Percentiles rank a stretch among this genome's conserved stretches.
These are phyloP conservation scores for Themeda triandra DNA, from an alignment of 176 grass and related monocot genomes.

Conservation along the genomic window DNA sequence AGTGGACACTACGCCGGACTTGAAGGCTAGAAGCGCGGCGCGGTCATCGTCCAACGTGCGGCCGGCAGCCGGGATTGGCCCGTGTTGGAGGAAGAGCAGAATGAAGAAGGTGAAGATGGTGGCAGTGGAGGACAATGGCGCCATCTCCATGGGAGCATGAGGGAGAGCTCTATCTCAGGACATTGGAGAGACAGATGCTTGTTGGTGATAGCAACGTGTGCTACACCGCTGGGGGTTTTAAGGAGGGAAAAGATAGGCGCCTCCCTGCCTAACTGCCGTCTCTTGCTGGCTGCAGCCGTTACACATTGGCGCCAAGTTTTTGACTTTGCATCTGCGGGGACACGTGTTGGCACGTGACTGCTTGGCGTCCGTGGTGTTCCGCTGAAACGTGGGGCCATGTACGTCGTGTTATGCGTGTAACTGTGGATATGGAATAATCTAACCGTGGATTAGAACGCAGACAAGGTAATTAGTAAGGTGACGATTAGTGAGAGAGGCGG, in stretches of 20 bases:
- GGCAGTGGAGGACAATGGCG: background rate
- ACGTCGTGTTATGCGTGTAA: background rate
- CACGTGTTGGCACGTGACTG: background rate
- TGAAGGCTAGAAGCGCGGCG: constrained; percentile 51
- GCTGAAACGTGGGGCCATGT: background rate
- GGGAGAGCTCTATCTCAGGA: constrained; percentile 3
- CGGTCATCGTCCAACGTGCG: constrained; percentile 10
- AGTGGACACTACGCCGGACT: constrained; percentile 30
- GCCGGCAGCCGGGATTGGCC: background rate
- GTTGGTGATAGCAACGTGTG: constrained; percentile 41
- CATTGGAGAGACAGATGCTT: constrained; percentile 8
- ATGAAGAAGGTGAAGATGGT: background rate
- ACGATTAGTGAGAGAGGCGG: background rate
- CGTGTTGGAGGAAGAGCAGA: background rate
- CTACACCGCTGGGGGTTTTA: constrained; percentile 43
- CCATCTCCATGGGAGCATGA: constrained; percentile 27
- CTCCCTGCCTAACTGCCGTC: constrained; percentile 39
- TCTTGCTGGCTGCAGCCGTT: background rate
- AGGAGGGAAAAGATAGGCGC: background rate
- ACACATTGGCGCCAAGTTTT: constrained; percentile 38
- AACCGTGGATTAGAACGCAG: background rate
- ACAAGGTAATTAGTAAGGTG: background rate
- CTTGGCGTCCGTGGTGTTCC: background rate
- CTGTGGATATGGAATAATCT: background rate
- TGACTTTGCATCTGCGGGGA: background rate